Conservation (phyloP, 2,329 filamentous ascomycete species). For the Monosporascus sp. region DNA sequence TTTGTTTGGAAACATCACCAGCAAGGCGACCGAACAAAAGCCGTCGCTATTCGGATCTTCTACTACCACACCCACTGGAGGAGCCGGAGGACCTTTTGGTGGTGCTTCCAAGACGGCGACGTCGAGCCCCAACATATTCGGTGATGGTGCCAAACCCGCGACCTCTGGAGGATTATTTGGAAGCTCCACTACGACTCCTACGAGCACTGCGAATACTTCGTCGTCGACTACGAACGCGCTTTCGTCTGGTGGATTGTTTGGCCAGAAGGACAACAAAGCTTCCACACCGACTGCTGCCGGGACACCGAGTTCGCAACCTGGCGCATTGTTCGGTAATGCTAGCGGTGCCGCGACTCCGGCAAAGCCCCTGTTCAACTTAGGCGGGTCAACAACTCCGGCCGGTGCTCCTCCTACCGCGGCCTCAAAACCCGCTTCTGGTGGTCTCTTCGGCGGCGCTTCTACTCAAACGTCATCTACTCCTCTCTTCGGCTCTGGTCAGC, state of each 20-base stretch:
- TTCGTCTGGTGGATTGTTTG: constrained; percentile 23
- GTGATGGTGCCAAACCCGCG: constrained; percentile 21
- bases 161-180: constrained; percentile 29
- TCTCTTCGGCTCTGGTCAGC: constrained; percentile 37
- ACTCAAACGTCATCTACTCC: constrained; percentile 13
- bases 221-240: constrained; percentile 15
- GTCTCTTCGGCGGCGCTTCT: constrained; percentile 22
- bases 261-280: constrained; percentile 15
- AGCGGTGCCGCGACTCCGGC: constrained; percentile 33
- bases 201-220: constrained; percentile 18
- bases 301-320: constrained; percentile 16
- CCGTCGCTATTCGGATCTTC: constrained; percentile 25
- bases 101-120: constrained; percentile 12
- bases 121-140: constrained; percentile 21
- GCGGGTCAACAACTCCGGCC: constrained; percentile 48
- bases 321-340: constrained; percentile 19
- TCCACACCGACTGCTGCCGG: constrained; percentile 14
- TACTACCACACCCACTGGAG: constrained; percentile 21
- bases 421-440: constrained; percentile 22
- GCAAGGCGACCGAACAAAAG: constrained; percentile 27
- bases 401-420: constrained; percentile 44
- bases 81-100: constrained; percentile 20
- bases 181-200: constrained; percentile 19
- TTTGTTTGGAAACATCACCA: constrained; percentile 30
- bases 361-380: constrained; percentile 43